A percentile compares a stretch with the other conserved stretches of the same genome.
These are phyloP conservation scores for Pichia exigua DNA, from an alignment of 805 yeast species.

Conservation along the genomic window DNA sequence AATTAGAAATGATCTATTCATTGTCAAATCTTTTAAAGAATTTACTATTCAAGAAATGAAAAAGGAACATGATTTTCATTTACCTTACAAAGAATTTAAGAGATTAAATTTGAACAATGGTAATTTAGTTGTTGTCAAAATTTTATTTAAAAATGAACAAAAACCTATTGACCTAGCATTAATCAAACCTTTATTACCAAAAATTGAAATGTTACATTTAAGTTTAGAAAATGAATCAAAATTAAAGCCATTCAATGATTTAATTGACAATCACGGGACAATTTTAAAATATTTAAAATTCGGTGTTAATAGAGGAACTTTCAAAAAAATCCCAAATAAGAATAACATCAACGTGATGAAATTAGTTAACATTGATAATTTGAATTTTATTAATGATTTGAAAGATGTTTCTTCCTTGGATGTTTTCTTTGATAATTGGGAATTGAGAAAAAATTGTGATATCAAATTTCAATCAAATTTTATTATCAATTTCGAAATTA, in stretches of 20 bases:
- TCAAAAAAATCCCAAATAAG: slow-evolving; percentile 19
- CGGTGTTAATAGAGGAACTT: slow-evolving; percentile 26
- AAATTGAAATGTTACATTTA: slow-evolving; percentile 23
- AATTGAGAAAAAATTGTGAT: slow-evolving; percentile 22
- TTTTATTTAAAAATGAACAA: slow-evolving; percentile 25
- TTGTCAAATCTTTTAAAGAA: slow-evolving; percentile 26
- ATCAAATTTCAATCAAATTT: slow-evolving; percentile 19
- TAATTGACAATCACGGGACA: slow-evolving; percentile 20
- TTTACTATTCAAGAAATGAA: slow-evolving; percentile 26
- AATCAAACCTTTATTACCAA: slow-evolving; percentile 20
- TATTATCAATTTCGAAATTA: slow-evolving; percentile 19
- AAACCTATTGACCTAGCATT: slow-evolving; percentile 23
- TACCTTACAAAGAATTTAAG: slow-evolving; percentile 26
- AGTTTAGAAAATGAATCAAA: slow-evolving; percentile 25
- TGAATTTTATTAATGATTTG: slow-evolving; percentile 21
- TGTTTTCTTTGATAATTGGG: slow-evolving; percentile 28
- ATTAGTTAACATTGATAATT: slow-evolving; percentile 25
- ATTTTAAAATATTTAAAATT: slow-evolving; percentile 22
- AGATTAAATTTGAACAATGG: slow-evolving; percentile 24
- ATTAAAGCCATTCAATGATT: slow-evolving; percentile 23
- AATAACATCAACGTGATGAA: slow-evolving; percentile 21
- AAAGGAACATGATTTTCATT: slow-evolving; percentile 26
- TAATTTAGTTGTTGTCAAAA: slow-evolving; percentile 25
- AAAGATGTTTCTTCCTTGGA: slow-evolving; percentile 20
- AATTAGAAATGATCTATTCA: slow-evolving; percentile 24